Percentiles rank a stretch among this genome's conserved stretches.
Evolutionary conservation across 2,329 filamentous ascomycete genomes (phyloP).

Genomic region (Eurotiales sp.): DNA sequence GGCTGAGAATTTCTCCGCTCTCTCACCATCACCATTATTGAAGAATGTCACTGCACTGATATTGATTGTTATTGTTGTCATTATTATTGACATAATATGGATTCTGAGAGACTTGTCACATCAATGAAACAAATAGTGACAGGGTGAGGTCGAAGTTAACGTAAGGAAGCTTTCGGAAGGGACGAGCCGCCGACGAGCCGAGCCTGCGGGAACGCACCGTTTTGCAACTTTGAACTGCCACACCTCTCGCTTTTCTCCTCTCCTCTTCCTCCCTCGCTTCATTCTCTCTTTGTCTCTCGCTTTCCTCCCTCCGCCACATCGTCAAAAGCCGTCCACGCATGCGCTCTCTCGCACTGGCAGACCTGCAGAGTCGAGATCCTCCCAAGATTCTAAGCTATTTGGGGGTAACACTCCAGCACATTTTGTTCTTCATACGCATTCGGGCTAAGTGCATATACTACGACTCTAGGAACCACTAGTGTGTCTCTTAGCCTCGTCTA

Average conservation of each 20-base stretch:
- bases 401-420: slow-evolving; percentile 5
- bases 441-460: not conserved
- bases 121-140: slow-evolving; percentile 3
- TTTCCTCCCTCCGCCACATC: not conserved
- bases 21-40: too few relatives aligned
- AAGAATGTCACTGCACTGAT: too few relatives aligned
- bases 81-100: not conserved
- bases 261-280: not conserved
- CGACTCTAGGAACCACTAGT: slow-evolving; percentile 5
- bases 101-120: slow-evolving; percentile 6
- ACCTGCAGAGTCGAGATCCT: too few relatives aligned
- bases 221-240: not conserved
- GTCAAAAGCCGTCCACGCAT: not conserved
- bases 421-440: not conserved
- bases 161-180: slow-evolving; percentile 13
- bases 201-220: not conserved
- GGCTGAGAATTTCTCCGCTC: too few relatives aligned
- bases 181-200: slow-evolving; percentile 9
- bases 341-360: not conserved
- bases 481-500: not conserved
- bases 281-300: not conserved
- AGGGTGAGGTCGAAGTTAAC: slow-evolving; percentile 2
- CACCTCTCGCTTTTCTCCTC: not conserved
- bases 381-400: slow-evolving; percentile 3
- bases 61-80: too few relatives aligned